Percentiles rank a stretch among this genome's conserved stretches.
Evolutionary conservation across 495 filamentous ascomycete species (phyloP).

Genomic region (Penicillium desertorum): DNA sequence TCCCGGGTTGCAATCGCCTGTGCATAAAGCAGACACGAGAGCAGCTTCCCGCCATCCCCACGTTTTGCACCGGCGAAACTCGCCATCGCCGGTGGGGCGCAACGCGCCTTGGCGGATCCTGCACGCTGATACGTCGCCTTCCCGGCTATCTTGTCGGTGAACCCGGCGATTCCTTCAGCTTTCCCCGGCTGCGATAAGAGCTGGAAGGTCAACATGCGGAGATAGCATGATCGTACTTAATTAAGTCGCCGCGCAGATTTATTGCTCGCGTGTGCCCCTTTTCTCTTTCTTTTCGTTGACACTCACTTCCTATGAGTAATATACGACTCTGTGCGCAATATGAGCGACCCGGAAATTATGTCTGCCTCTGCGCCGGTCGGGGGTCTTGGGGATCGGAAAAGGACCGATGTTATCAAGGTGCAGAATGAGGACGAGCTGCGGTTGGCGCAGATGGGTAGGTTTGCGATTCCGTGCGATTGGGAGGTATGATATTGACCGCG

Average conservation of each 20-base stretch:
- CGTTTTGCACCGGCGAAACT: not conserved
- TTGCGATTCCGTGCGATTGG: not conserved
- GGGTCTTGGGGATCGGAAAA: conserved; percentile 1
- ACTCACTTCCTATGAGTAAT: not conserved
- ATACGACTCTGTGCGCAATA: not conserved
- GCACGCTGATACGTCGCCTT: conserved; percentile 17
- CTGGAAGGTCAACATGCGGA: conserved; percentile 9
- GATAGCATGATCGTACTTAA: conserved; percentile 11
- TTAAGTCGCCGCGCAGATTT: not conserved
- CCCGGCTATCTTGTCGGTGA: conserved; percentile 20
- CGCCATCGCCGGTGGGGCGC: not conserved
- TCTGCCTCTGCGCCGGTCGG: not conserved
- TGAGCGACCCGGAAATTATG: conserved; percentile 15
- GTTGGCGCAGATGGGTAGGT: conserved; percentile 45
- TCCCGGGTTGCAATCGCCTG: not conserved
- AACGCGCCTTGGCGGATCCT: not conserved
- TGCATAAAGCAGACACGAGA: not conserved
- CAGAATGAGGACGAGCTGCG: conserved; percentile 41
- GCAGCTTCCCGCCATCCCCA: not conserved
- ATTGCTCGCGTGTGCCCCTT: not conserved
- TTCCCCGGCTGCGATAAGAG: conserved; percentile 22
- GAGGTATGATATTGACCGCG: not conserved
- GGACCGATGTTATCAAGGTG: conserved; percentile 16
- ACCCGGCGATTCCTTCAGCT: conserved; percentile 16
- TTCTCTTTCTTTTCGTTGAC: not conserved